A percentile compares a stretch with the other conserved stretches of the same genome.
Evolutionary conservation across 2,329 filamentous ascomycete species (phyloP).

Genomic region (Teratosphaeria viscida): DNA sequence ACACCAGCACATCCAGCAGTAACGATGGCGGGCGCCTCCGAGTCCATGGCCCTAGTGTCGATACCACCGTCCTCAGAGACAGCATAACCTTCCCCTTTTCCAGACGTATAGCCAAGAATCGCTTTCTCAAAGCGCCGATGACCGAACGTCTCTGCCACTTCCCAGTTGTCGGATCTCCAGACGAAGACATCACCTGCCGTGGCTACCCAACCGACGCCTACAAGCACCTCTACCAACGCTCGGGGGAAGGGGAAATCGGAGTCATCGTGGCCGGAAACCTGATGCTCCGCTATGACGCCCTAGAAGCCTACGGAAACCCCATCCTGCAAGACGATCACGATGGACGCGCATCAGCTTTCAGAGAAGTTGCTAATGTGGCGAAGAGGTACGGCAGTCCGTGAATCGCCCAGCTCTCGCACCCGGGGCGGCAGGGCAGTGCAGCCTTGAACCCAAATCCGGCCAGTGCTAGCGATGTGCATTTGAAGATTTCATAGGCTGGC

Average conservation of each 20-base stretch:
- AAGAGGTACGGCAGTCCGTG: slow-evolving; percentile 19
- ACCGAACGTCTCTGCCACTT: slow-evolving; percentile 22
- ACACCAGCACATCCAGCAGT: slow-evolving; percentile 7
- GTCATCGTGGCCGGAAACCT: slow-evolving; percentile 22
- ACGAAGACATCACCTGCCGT: slow-evolving; percentile 14
- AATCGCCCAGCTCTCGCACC: slow-evolving; percentile 21
- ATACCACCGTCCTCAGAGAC: slow-evolving; percentile 12
- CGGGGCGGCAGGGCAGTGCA: slow-evolving; percentile 19
- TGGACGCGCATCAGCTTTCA: slow-evolving; percentile 15
- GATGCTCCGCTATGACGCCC: slow-evolving; percentile 21
- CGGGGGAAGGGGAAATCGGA: slow-evolving; percentile 23
- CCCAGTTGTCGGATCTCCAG: slow-evolving; percentile 9
- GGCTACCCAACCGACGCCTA: slow-evolving; percentile 19
- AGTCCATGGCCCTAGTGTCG: slow-evolving; percentile 13
- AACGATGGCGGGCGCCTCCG: slow-evolving; percentile 14
- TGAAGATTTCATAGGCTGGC: slow-evolving; percentile 18
- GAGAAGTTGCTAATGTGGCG: slow-evolving; percentile 10
- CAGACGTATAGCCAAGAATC: slow-evolving; percentile 17
- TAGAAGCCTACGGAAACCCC: slow-evolving; percentile 23
- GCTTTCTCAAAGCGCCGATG: slow-evolving; percentile 23
- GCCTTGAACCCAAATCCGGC: slow-evolving; percentile 22
- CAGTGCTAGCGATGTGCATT: slow-evolving; percentile 22
- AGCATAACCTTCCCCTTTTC: slow-evolving; percentile 22
- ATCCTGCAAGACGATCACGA: slow-evolving; percentile 20
- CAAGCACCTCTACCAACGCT: slow-evolving; percentile 17